phyloP scores from a whole-genome alignment of 1,284 basidiomycete species.

The Microbotryum intermedium region DNA sequence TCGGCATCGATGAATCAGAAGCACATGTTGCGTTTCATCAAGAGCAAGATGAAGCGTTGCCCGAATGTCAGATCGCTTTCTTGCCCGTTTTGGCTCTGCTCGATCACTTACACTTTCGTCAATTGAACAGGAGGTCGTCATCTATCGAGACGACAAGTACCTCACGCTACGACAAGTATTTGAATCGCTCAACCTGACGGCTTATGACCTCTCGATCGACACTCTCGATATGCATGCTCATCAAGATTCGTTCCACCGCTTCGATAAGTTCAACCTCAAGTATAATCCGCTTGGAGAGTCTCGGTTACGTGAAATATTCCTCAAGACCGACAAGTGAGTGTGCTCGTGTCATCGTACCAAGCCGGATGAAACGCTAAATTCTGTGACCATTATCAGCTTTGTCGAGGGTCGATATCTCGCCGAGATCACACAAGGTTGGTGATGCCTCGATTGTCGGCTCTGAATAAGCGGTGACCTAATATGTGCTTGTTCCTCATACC shows the following conservation, averaged over 20 bases:
- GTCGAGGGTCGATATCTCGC: constrained; percentile 88
- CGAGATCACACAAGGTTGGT: constrained; percentile 76
- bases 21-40: constrained; percentile 98
- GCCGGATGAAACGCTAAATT: neutral
- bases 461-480: neutral
- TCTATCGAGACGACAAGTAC: constrained; percentile 82
- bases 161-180: constrained; percentile 91
- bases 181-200: constrained; percentile 84
- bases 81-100: neutral
- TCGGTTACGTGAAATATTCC: constrained; percentile 88
- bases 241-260: constrained; percentile 91
- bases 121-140: constrained; percentile 75
- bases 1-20: constrained; percentile 99
- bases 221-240: constrained; percentile 99
- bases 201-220: constrained; percentile 97
- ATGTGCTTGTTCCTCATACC: constrained; percentile 5
- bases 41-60: constrained; percentile 63
- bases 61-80: constrained; percentile 42
- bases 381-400: constrained; percentile 38
- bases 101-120: neutral
- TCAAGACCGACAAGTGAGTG: constrained; percentile 83
- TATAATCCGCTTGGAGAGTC: constrained; percentile 83
- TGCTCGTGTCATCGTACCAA: constrained; percentile 20
- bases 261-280: constrained; percentile 90
- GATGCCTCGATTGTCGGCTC: neutral